A percentile compares a stretch with the other conserved stretches of the same genome.
phyloP scores from a whole-genome alignment of 2,329 filamentous ascomycete genomes.

The Coniochaeta sp. region DNA sequence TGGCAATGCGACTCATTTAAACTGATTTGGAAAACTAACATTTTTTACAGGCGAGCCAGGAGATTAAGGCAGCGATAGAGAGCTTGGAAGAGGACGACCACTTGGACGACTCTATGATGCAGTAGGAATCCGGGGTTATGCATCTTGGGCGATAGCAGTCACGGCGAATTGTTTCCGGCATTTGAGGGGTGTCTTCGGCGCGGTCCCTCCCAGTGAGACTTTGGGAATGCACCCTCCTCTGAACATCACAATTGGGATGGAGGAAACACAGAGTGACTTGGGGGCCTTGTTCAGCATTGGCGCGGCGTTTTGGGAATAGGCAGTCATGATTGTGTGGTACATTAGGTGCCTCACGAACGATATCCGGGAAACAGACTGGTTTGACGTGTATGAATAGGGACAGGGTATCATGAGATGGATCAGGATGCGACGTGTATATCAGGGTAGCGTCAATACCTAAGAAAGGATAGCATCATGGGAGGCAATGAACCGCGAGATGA shows the following conservation, averaged over 20 bases:
- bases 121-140: slow-evolving; percentile 27
- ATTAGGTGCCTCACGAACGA: background rate
- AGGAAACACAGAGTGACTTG: background rate
- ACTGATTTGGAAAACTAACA: slow-evolving; percentile 14
- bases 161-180: background rate
- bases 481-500: too few relatives aligned
- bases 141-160: background rate
- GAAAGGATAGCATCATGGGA: too few relatives aligned
- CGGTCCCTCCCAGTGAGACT: background rate
- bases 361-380: background rate
- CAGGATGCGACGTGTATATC: too few relatives aligned
- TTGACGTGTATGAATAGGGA: background rate
- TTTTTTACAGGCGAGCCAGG: slow-evolving; percentile 66
- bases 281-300: background rate
- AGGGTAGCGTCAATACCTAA: too few relatives aligned
- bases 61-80: slow-evolving; percentile 97
- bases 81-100: slow-evolving; percentile 74
- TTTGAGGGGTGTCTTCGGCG: background rate
- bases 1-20: background rate
- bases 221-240: background rate
- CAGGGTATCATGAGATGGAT: too few relatives aligned
- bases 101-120: slow-evolving; percentile 60
- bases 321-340: background rate
- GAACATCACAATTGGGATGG: background rate
- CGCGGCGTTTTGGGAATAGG: background rate